Conservation (phyloP, 352 stramenopile species). For the Saprolegnia parasitica region DNA sequence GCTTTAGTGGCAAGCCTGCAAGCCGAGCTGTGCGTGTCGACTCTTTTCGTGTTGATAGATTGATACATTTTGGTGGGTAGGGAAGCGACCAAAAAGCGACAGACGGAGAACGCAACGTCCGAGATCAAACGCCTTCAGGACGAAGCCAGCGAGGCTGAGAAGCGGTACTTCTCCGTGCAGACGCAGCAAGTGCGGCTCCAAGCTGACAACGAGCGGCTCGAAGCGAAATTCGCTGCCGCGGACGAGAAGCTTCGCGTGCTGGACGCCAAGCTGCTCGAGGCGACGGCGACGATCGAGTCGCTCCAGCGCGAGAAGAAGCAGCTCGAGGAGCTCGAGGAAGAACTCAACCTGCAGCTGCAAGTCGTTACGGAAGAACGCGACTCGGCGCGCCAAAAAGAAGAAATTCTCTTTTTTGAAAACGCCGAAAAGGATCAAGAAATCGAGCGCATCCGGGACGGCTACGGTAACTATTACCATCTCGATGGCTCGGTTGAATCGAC, state of each 20-base stretch:
- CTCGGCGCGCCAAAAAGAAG: conserved; percentile 73
- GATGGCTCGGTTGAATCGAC: conserved; percentile 29
- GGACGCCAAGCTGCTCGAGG: conserved; percentile 42
- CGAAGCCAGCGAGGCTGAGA: conserved; percentile 23
- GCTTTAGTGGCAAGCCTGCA: neutral
- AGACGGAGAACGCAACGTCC: neutral
- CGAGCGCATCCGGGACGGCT: conserved; percentile 79
- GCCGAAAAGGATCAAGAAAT: conserved; percentile 87
- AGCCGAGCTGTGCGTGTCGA: conserved; percentile 15
- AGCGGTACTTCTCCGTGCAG: conserved; percentile 23
- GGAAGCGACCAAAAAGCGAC: conserved; percentile 17
- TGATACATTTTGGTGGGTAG: neutral
- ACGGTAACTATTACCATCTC: too few relatives aligned
- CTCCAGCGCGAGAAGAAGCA: conserved; percentile 42
- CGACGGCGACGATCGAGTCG: conserved; percentile 32
- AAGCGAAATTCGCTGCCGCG: conserved; percentile 22
- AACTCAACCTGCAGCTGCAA: conserved; percentile 73
- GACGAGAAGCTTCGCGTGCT: conserved; percentile 43
- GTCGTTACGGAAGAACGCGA: conserved; percentile 81
- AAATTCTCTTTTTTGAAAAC: conserved; percentile 74
- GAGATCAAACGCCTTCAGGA: conserved; percentile 26
- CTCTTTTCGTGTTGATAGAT: neutral
- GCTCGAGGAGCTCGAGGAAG: conserved; percentile 68
- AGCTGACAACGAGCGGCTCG: conserved; percentile 29
- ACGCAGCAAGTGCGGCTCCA: conserved; percentile 22